These are phyloP conservation scores for Arabidopsis suecica DNA, from an alignment of 345 rosid species.

Conservation along the genomic window DNA sequence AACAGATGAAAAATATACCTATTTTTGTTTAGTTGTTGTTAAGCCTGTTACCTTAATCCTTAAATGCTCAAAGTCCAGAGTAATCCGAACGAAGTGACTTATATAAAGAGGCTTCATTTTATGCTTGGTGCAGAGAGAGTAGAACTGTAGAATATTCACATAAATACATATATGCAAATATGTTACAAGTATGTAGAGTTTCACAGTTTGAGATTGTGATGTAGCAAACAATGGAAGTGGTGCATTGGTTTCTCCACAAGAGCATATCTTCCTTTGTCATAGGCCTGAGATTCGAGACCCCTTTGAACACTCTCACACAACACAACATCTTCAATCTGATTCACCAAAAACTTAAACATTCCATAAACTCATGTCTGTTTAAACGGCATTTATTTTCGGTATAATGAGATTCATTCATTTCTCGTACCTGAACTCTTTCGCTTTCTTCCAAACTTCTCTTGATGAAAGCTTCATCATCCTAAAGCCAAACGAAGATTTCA, in stretches of 20 bases:
- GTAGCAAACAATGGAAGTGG: constrained; percentile 69
- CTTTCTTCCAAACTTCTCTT: constrained; percentile 77
- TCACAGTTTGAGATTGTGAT: constrained; percentile 47
- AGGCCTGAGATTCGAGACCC: constrained; percentile 78
- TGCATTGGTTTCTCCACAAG: constrained; percentile 81
- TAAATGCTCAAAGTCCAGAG: neutral
- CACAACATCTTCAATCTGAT: constrained; percentile 74
- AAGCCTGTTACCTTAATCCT: neutral
- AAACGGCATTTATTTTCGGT: neutral
- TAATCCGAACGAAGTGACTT: neutral
- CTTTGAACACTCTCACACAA: constrained; percentile 84
- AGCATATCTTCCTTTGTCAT: constrained; percentile 69
- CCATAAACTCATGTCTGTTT: neutral
- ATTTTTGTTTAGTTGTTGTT: constrained; percentile 13
- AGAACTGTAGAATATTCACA: constrained; percentile 11
- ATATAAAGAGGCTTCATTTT: neutral
- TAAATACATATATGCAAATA: neutral
- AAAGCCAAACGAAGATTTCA: constrained; percentile 6
- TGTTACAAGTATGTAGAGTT: neutral
- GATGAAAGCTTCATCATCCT: constrained; percentile 71
- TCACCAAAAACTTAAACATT: constrained; percentile 47
- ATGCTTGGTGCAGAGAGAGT: neutral
- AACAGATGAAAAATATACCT: constrained; percentile 3
- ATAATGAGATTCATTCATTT: neutral
- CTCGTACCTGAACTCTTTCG: constrained; percentile 70